Percentiles rank a stretch among this genome's conserved stretches.
phyloP scores from a whole-genome alignment of 192 early-diverging fungal genomes.

The Umbelopsis sp. region DNA sequence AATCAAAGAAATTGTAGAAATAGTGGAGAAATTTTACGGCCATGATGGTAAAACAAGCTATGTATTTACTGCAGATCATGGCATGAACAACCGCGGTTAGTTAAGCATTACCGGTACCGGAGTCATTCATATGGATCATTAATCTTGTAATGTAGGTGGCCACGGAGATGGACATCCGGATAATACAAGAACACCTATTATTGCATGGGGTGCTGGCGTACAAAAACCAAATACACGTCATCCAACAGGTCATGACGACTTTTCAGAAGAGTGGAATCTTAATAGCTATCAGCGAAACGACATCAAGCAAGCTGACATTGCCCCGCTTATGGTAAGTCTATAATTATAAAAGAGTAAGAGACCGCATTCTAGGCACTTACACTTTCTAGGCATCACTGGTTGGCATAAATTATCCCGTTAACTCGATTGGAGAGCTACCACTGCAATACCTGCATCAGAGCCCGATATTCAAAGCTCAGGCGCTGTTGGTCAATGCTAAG shows the following conservation, averaged over 20 bases:
- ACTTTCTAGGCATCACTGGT: conserved; percentile 74
- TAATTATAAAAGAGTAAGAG: background rate
- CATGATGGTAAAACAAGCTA: conserved; percentile 84
- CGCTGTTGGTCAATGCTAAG: conserved; percentile 78
- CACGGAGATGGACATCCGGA: conserved; percentile 97
- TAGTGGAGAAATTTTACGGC: conserved; percentile 76
- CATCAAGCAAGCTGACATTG: conserved; percentile 94
- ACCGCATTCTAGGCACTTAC: background rate
- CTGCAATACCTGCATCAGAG: conserved; percentile 73
- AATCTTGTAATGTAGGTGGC: conserved; percentile 48
- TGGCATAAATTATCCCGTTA: conserved; percentile 86
- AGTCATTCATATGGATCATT: background rate
- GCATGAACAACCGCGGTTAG: conserved; percentile 88
- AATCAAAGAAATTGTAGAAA: conserved; percentile 65
- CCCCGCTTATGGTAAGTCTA: conserved; percentile 82
- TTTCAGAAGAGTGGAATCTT: conserved; percentile 75
- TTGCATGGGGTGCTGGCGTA: conserved; percentile 96
- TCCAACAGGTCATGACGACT: conserved; percentile 72
- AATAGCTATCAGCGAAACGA: conserved; percentile 69
- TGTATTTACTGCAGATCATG: conserved; percentile 95
- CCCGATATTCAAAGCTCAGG: conserved; percentile 73
- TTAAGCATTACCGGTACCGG: background rate
- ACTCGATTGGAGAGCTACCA: conserved; percentile 92
- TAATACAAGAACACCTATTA: conserved; percentile 91
- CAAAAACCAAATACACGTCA: conserved; percentile 56